Percentiles rank a stretch among this genome's conserved stretches.
These are phyloP conservation scores for Quercus mongolica DNA, from an alignment of 306 rosid species.

Conservation along the genomic window DNA sequence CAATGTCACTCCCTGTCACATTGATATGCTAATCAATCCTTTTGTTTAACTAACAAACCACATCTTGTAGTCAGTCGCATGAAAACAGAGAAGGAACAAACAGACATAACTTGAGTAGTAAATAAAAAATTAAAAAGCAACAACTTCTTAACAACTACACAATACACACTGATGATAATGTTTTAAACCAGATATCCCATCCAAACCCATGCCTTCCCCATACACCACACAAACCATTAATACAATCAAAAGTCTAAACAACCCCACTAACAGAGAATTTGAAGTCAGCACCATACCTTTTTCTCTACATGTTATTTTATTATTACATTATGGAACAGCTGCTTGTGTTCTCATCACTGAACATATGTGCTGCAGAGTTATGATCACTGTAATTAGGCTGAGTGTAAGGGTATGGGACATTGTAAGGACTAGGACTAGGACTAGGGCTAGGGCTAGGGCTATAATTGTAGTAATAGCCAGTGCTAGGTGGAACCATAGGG, in stretches of 20 bases:
- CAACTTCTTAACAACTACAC: conserved; percentile 27
- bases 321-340: conserved; percentile 78
- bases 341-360: conserved; percentile 71
- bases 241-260: conserved; percentile 32
- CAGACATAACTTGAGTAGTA: not conserved
- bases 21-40: not conserved
- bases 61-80: not conserved
- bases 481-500: conserved; percentile 58
- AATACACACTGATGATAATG: conserved; percentile 23
- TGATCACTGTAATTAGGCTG: conserved; percentile 33
- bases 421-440: not conserved
- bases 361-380: conserved; percentile 68
- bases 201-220: not conserved
- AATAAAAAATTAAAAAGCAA: conserved; percentile 14
- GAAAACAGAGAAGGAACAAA: not conserved
- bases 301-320: not conserved
- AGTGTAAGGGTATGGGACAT: conserved; percentile 27
- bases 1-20: no score
- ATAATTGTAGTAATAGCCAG: conserved; percentile 66
- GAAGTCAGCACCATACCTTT: conserved; percentile 28
- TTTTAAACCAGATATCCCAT: conserved; percentile 20
- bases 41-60: not conserved
- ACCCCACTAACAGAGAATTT: conserved; percentile 15
- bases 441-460: conserved; percentile 30
- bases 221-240: conserved; percentile 21